A percentile compares a stretch with the other conserved stretches of the same genome.
These are phyloP conservation scores for Lagerstroemia speciosa DNA, from an alignment of 345 rosid genomes.

Conservation along the genomic window DNA sequence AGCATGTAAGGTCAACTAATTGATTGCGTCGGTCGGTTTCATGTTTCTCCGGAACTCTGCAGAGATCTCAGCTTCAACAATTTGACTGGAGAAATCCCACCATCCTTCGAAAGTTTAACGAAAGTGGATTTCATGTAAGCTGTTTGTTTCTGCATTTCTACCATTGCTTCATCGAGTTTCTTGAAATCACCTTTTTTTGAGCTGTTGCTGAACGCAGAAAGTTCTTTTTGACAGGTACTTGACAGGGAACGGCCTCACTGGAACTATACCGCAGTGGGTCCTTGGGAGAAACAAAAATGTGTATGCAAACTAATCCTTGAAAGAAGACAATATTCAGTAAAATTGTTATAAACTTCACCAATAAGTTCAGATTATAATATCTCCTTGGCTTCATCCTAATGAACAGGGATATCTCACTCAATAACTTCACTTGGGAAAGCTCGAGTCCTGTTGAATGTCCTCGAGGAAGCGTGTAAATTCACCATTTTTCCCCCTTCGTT, in stretches of 20 bases:
- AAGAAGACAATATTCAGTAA: neutral
- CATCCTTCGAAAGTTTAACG: conserved; percentile 32
- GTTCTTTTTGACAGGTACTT: conserved; percentile 40
- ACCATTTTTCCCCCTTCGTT: neutral
- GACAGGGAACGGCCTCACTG: conserved; percentile 61
- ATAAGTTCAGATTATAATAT: neutral
- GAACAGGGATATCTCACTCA: conserved; percentile 66
- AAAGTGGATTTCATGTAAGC: conserved; percentile 75
- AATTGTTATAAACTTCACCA: neutral
- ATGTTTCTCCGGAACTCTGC: conserved; percentile 8
- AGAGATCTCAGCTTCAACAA: conserved; percentile 83
- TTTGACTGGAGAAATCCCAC: conserved; percentile 61
- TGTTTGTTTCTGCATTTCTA: neutral
- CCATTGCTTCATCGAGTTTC: neutral
- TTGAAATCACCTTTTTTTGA: neutral
- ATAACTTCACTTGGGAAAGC: conserved; percentile 59
- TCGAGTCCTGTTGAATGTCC: conserved; percentile 47
- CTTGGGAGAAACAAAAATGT: conserved; percentile 51
- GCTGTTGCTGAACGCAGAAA: conserved; percentile 1
- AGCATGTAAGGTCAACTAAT: too few relatives aligned
- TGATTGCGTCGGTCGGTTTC: neutral
- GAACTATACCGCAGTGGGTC: conserved; percentile 52
- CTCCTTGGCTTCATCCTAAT: conserved; percentile 1
- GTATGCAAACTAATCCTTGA: conserved; percentile 29
- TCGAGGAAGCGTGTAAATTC: conserved; percentile 60